Base-by-base conservation (phyloP, 73 alveolate genomes). In the Blepharisma japonicum region DNA sequence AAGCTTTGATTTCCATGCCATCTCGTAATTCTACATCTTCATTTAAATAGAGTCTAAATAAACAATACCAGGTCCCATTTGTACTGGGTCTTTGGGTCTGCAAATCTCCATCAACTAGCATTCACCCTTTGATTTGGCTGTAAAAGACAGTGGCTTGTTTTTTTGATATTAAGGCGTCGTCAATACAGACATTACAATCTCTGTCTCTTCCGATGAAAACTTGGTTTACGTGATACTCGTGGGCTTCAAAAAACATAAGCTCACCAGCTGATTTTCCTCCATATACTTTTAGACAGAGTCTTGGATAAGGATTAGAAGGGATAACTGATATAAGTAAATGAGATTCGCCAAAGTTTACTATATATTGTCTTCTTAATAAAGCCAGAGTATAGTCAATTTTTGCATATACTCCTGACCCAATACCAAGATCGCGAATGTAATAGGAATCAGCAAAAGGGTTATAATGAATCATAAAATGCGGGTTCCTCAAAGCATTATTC, bases 71-170 rank as follows among this genome's bases (percentile, higher is more conserved):
- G 38, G 50, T 39, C 14, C 74, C 74, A 25, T 61, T 61, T 61
- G 74, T 61, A 61, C 74, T 61, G 14, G 74, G 74, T 18, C 74
- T n/a, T 61, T 61, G 74, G 14, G 47, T n/a, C 18, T 14, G n/a
- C 23, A 61, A 18, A 25, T 61, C 23, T 14, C 74, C 74, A 25
- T 61, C 74, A 9, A 61, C 23, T 25, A 61, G 23, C 74, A 61
- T 61, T 48, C 74, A 61, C 14, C 74, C 74, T 61, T 61, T n/a
- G 5, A n/a, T 61, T 8, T 61, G 74, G 23, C 74, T 61, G 47
- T 61, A 61, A 18, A 61, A 25, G 46, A 61, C 23, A 61, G 47
- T 61, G 14, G 74, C 74, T 25, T 61, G 74, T 8, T 61, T 14
- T 25, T 61, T 61, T 61, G 74, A 61, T 0, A 61, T 8, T 9